Base-by-base conservation (phyloP, 169 alveolate genomes). In the Prorocentrum cordatum region DNA sequence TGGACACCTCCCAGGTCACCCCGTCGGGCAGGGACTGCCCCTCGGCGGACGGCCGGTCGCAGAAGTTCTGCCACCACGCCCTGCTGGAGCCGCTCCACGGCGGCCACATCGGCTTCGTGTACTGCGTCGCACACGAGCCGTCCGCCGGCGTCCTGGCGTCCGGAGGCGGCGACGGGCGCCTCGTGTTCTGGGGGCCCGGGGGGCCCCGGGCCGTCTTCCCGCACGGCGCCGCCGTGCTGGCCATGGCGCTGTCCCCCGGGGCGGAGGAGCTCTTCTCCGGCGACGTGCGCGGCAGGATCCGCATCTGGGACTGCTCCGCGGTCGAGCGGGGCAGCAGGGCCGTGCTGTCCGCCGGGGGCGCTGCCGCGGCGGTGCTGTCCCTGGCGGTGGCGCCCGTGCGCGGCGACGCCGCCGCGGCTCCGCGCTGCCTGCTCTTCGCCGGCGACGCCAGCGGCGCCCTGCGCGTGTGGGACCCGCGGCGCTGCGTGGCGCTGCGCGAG, bases 241-340 rank as follows among this genome's bases (percentile, higher is more conserved):
- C 87, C 24, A 2, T 77, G 59, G 73, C 87, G 4, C 75, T 3
- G n/a, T 0, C 62, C n/a, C 33, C 2, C 0, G 27, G 0, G 16
- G 29, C 14, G 47, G 9, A 77, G 87, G 87, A 72, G 22, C 42
- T 77, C 62, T 77, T 29, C 24, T 77, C 87, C 4, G 87, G 87
- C 0, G 87, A 77, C 18, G 87, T 73, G 32, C 35, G 59, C 12
- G 87, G 87, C 32, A 72, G 87, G 31, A 58, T 77, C 33, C 87
- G 87, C 26, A 73, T 77, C n/a, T 77, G 87, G 87, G 87, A 77
- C 18, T 38, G 75, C 0, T 72, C 87, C 27, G 54, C 87, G 27
- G 87, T 77, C 1, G 75, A 77, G 73, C 87, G 59, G 18, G 87
- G 87, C 39, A 77, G 87, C 87, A 77, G 27, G 39, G 87, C 87